A percentile compares a stretch with the other conserved stretches of the same genome.
phyloP scores from a whole-genome alignment of 139 green algal genomes.

The Tetraselmis striata region DNA sequence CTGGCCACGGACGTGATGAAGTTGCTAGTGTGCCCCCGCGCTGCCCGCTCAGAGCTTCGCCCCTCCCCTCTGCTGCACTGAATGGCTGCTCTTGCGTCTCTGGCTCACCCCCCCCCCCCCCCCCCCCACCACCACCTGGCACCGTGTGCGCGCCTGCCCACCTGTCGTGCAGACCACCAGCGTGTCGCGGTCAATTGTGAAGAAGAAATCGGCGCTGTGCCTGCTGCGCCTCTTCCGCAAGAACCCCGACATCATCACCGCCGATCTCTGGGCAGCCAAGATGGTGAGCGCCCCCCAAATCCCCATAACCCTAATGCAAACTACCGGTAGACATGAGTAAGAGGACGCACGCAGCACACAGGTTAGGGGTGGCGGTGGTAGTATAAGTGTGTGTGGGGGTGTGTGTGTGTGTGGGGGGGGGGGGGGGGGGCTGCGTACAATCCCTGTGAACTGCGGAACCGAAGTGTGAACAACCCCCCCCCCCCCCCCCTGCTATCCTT shows the following conservation, averaged over 20 bases:
- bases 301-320: too few relatives aligned
- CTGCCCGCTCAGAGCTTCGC: too few relatives aligned
- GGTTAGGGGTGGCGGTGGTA: too few relatives aligned
- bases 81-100: background rate
- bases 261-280: slow-evolving; percentile 48
- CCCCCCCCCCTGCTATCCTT: background rate
- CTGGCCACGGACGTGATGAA: slow-evolving; percentile 86
- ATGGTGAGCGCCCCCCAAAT: slow-evolving; percentile 30
- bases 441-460: too few relatives aligned
- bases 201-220: slow-evolving; percentile 96
- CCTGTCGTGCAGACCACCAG: slow-evolving; percentile 58
- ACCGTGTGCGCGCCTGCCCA: too few relatives aligned
- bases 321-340: too few relatives aligned
- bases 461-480: too few relatives aligned
- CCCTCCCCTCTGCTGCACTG: too few relatives aligned
- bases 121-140: background rate
- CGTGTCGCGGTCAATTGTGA: slow-evolving; percentile 70
- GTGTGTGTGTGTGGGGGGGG: too few relatives aligned
- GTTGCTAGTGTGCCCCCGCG: slow-evolving; percentile 64
- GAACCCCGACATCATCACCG: slow-evolving; percentile 60
- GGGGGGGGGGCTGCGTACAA: too few relatives aligned
- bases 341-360: too few relatives aligned
- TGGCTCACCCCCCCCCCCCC: background rate
- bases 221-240: slow-evolving; percentile 90
- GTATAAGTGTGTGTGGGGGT: too few relatives aligned